phyloP scores from a whole-genome alignment of 2,329 filamentous ascomycete species.

The Fusarium devonianum region DNA sequence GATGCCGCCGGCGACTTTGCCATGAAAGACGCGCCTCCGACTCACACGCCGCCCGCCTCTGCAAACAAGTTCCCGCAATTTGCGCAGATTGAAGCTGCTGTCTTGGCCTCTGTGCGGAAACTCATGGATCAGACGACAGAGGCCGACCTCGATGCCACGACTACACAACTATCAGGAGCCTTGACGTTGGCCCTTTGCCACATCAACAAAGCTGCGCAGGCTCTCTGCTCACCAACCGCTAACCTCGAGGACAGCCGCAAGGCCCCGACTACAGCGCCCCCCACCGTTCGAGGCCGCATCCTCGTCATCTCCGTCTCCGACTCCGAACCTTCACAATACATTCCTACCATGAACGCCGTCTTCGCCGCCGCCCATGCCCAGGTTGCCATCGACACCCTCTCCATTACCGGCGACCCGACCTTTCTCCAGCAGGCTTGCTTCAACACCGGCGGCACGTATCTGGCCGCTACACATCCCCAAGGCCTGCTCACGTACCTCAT shows the following conservation, averaged over 20 bases:
- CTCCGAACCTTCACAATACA: conserved; percentile 87
- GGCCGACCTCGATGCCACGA: conserved; percentile 72
- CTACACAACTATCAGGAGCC: conserved; percentile 89
- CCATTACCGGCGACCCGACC: conserved; percentile 84
- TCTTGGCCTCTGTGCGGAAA: conserved; percentile 75
- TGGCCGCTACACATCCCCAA: conserved; percentile 62
- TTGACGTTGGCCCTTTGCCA: conserved; percentile 88
- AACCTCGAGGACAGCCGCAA: conserved; percentile 49
- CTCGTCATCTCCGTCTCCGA: conserved; percentile 90
- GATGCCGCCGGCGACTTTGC: conserved; percentile 60
- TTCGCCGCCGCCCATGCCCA: conserved; percentile 90
- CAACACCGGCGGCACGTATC: conserved; percentile 66
- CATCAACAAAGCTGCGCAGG: conserved; percentile 82
- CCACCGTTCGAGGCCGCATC: conserved; percentile 66
- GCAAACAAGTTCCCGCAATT: conserved; percentile 96
- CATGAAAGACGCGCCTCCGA: conserved; percentile 60
- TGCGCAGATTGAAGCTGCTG: conserved; percentile 81
- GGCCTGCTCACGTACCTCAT: conserved; percentile 92
- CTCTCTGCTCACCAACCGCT: conserved; percentile 64
- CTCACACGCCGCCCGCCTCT: conserved; percentile 49
- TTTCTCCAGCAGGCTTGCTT: conserved; percentile 89
- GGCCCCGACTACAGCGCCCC: conserved; percentile 42
- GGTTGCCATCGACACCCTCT: conserved; percentile 91
- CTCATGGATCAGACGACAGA: conserved; percentile 75
- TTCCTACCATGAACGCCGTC: conserved; percentile 97